These are phyloP conservation scores for Ophiostoma quercus DNA, from an alignment of 2,329 filamentous ascomycete genomes.

Conservation along the genomic window DNA sequence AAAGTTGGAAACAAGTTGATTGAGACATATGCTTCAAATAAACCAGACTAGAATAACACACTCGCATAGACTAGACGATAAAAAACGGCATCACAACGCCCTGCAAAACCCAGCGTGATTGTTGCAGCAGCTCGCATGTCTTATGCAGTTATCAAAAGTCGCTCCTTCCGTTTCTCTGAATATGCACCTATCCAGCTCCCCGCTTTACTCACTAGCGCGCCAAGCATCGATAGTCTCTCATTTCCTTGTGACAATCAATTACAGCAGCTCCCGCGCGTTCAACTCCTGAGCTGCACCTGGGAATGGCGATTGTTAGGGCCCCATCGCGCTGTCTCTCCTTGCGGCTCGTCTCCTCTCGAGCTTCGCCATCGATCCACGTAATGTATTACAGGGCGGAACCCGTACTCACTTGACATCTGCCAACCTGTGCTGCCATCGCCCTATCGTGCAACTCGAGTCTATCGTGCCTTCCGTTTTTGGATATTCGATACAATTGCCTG, in stretches of 20 bases:
- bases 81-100: background rate
- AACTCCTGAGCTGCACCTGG: background rate
- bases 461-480: background rate
- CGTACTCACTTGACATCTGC: background rate
- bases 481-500: background rate
- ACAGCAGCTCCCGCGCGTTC: background rate
- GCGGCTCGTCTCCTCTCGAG: background rate
- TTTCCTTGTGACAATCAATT: conserved; percentile 1
- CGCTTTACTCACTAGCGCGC: background rate
- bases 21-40: background rate
- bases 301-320: background rate
- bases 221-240: background rate
- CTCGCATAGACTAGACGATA: background rate
- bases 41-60: background rate
- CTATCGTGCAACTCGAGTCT: background rate
- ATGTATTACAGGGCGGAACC: conserved; percentile 6
- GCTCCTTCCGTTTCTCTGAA: background rate
- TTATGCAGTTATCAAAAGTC: conserved; percentile 1
- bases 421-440: background rate
- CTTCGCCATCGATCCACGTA: background rate
- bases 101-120: background rate
- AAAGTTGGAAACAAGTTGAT: background rate
- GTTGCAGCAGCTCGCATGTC: background rate
- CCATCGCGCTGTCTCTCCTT: background rate
- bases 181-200: background rate